Evolutionary conservation across 495 filamentous ascomycete species (phyloP).

Genomic region (Bacidia rubella): DNA sequence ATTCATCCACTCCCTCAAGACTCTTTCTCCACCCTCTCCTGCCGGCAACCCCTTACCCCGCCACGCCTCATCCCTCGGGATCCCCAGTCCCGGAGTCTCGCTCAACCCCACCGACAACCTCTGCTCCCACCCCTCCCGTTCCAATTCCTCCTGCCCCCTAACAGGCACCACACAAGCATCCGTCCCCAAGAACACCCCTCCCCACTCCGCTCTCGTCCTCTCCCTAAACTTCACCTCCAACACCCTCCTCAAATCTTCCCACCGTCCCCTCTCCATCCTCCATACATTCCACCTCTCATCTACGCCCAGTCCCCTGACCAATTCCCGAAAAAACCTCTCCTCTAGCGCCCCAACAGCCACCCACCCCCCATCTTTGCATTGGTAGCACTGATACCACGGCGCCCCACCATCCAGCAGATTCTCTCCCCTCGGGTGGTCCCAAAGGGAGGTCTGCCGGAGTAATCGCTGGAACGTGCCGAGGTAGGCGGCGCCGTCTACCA

Average conservation of each 20-base stretch:
- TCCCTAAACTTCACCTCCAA: constrained; percentile 54
- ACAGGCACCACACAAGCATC: constrained; percentile 91
- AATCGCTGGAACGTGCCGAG: constrained; percentile 65
- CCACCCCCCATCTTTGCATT: constrained; percentile 66
- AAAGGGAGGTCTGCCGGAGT: constrained; percentile 40
- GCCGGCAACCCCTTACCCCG: constrained; percentile 41
- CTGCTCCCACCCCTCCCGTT: constrained; percentile 56
- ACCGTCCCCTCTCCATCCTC: constrained; percentile 43
- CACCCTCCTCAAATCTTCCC: constrained; percentile 45
- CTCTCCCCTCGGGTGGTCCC: constrained; percentile 49
- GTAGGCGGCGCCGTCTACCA: constrained; percentile 81
- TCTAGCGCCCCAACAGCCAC: constrained; percentile 89
- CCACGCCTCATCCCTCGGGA: constrained; percentile 51
- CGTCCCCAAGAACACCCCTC: constrained; percentile 67
- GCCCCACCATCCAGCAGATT: constrained; percentile 75
- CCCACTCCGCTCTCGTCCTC: constrained; percentile 74
- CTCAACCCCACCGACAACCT: constrained; percentile 57
- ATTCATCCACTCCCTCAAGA: constrained; percentile 61
- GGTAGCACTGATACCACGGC: constrained; percentile 81
- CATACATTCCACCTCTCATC: constrained; percentile 37
- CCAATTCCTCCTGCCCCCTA: constrained; percentile 57
- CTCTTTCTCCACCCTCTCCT: constrained; percentile 57
- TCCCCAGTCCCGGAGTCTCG: constrained; percentile 46
- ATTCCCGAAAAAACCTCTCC: constrained; percentile 60
- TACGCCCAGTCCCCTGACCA: constrained; percentile 52